Percentiles rank a stretch among this genome's conserved stretches.
phyloP scores from a whole-genome alignment of 129 eudicot species.

The Solidago caesia region DNA sequence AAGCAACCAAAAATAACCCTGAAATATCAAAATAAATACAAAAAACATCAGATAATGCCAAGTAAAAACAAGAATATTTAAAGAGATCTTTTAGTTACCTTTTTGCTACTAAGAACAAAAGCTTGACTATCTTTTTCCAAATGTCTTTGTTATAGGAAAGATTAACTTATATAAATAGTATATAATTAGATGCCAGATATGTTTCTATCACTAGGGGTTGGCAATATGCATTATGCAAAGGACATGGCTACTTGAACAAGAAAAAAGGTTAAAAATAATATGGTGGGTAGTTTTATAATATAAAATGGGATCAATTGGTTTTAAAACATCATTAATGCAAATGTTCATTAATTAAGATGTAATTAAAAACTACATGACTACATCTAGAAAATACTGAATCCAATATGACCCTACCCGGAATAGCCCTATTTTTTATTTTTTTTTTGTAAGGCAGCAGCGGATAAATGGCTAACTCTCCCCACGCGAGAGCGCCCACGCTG shows the following conservation, averaged over 20 bases:
- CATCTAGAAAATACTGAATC: not conserved
- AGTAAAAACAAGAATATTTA: not conserved
- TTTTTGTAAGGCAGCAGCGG: too few species aligned
- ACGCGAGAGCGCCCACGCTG: too few species aligned
- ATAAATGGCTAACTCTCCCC: too few species aligned
- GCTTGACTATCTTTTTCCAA: conserved; percentile 18
- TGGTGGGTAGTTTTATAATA: conserved; percentile 21
- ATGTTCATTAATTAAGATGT: conserved; percentile 14
- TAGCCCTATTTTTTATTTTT: not conserved
- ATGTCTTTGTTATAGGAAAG: conserved; percentile 1
- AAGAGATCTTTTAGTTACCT: conserved; percentile 27
- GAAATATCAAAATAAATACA: conserved; percentile 26
- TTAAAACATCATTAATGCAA: not conserved
- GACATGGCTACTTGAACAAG: conserved; percentile 35
- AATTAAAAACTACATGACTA: not conserved
- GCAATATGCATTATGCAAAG: conserved; percentile 46
- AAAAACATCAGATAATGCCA: conserved; percentile 14
- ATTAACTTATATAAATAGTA: conserved; percentile 21
- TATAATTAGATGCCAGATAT: conserved; percentile 29
- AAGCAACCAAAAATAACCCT: conserved; percentile 26
- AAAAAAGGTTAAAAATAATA: conserved; percentile 15
- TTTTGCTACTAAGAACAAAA: conserved; percentile 23
- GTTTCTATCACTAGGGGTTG: conserved; percentile 42
- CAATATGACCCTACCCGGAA: not conserved
- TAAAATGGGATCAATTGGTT: conserved; percentile 27